A percentile compares a stretch with the other conserved stretches of the same genome.
phyloP scores from a whole-genome alignment of 352 stramenopile species.

The Pythium vanterpoolii region DNA sequence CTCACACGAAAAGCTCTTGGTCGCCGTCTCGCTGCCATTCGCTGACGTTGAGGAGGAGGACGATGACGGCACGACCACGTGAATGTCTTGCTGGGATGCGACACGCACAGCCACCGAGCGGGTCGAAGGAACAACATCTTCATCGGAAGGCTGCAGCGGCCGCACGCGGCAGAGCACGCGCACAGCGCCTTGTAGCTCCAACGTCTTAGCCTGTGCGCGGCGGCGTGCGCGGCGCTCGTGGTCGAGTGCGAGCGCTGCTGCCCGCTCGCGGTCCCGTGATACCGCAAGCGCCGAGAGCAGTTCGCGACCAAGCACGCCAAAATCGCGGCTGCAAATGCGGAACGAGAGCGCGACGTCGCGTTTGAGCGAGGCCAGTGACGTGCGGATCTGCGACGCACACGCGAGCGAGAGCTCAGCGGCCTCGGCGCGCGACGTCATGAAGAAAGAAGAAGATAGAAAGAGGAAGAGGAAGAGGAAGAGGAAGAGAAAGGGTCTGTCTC shows the following conservation, averaged over 20 bases:
- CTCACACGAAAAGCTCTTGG: conserved; percentile 73
- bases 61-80: conserved; percentile 20
- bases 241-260: conserved; percentile 34
- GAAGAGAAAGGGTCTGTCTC: background rate
- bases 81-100: conserved; percentile 17
- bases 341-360: conserved; percentile 67
- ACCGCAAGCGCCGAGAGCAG: conserved; percentile 45
- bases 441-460: background rate
- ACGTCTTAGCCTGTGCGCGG: conserved; percentile 41
- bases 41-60: conserved; percentile 3
- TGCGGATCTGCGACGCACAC: conserved; percentile 31
- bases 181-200: conserved; percentile 56
- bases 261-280: conserved; percentile 33
- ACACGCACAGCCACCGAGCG: background rate
- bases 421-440: conserved; percentile 8
- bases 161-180: conserved; percentile 83
- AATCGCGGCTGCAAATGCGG: conserved; percentile 67
- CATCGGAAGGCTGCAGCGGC: conserved; percentile 28
- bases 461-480: background rate
- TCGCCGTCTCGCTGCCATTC: background rate
- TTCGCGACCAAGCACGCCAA: conserved; percentile 59
- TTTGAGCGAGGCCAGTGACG: conserved; percentile 43
- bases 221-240: conserved; percentile 46
- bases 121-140: background rate
- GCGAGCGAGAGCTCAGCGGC: conserved; percentile 10